Conservation (phyloP, 176 grass and related monocot genomes). For the Elymus sibiricus region DNA sequence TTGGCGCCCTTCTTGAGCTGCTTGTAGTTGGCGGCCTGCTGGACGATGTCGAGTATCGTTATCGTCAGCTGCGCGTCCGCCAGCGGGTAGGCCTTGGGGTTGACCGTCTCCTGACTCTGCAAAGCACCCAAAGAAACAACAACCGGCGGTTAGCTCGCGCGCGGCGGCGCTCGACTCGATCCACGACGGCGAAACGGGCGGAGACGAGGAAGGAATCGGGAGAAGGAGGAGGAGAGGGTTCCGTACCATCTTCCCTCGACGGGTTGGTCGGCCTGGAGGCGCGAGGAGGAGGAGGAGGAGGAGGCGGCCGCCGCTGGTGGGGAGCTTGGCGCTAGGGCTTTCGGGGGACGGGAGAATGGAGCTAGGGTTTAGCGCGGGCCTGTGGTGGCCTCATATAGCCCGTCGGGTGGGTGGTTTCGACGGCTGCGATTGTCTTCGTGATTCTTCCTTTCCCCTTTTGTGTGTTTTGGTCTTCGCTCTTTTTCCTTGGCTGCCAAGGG, state of each 20-base stretch:
- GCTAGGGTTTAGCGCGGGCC: slow-evolving; percentile 32
- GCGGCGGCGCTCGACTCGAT: not conserved
- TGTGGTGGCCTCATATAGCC: slow-evolving; percentile 26
- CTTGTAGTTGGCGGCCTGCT: slow-evolving; percentile 85
- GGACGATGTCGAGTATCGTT: slow-evolving; percentile 68
- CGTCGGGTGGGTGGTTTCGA: slow-evolving; percentile 18
- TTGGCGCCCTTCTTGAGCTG: slow-evolving; percentile 93
- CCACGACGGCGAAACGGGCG: not conserved
- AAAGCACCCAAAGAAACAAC: not conserved
- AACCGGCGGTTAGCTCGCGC: not conserved
- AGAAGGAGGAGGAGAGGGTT: not conserved
- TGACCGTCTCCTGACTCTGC: slow-evolving; percentile 76
- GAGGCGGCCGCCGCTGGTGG: slow-evolving; percentile 26
- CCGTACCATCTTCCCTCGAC: slow-evolving; percentile 21
- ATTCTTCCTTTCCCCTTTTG: not conserved
- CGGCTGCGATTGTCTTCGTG: slow-evolving; percentile 28
- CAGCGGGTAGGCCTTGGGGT: slow-evolving; percentile 87
- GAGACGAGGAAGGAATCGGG: not conserved
- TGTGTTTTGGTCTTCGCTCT: not conserved
- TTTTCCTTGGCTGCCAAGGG: not conserved
- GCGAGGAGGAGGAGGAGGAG: not conserved
- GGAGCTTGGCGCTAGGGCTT: slow-evolving; percentile 21
- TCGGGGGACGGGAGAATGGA: not conserved
- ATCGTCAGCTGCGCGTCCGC: slow-evolving; percentile 73
- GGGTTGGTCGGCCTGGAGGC: not conserved